These are phyloP conservation scores for Hypoxylon rubiginosum DNA, from an alignment of 2,329 filamentous ascomycete genomes.

Conservation along the genomic window DNA sequence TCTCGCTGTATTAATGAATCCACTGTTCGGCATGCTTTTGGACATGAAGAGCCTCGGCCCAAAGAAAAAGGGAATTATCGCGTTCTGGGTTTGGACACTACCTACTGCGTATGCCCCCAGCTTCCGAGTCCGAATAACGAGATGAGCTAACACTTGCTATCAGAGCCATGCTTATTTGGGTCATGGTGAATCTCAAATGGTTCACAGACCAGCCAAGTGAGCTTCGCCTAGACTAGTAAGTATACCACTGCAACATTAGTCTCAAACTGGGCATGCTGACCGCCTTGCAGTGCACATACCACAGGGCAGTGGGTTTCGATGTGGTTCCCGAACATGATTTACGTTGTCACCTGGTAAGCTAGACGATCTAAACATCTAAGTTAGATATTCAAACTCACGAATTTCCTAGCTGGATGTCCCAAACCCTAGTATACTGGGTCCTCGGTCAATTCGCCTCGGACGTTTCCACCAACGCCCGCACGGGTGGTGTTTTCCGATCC, in stretches of 20 bases:
- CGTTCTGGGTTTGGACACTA: conserved; percentile 1
- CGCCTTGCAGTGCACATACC: background rate
- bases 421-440: conserved; percentile 1
- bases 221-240: conserved; percentile 1
- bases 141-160: background rate
- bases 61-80: background rate
- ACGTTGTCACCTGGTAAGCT: conserved; percentile 2
- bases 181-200: conserved; percentile 1
- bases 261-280: background rate
- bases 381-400: background rate
- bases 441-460: conserved; percentile 3
- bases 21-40: background rate
- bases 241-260: background rate
- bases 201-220: background rate
- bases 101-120: background rate
- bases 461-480: conserved; percentile 1
- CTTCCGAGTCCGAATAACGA: background rate
- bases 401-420: conserved; percentile 3
- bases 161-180: conserved; percentile 3
- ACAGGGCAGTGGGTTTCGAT: background rate
- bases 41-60: background rate
- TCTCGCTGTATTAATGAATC: background rate
- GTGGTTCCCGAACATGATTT: background rate
- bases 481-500: background rate
- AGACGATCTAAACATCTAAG: background rate